These are phyloP conservation scores for Aspergillus candidus DNA, from an alignment of 2,329 filamentous ascomycete genomes.

Conservation along the genomic window DNA sequence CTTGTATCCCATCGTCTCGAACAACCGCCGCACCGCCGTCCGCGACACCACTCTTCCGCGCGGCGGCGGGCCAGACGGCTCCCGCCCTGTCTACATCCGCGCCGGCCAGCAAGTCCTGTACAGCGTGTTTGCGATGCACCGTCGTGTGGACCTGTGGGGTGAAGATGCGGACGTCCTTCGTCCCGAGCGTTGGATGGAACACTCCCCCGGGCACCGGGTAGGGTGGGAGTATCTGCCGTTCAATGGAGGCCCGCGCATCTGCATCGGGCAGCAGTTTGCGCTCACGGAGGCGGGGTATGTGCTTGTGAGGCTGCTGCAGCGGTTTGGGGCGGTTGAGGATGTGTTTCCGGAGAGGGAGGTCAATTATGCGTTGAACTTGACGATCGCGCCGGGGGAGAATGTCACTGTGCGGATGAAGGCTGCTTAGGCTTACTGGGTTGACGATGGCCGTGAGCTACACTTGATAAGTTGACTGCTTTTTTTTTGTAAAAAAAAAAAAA, in stretches of 20 bases:
- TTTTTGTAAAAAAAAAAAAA: no score
- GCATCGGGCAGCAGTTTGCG: slow-evolving; percentile 53
- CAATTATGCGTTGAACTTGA: no score
- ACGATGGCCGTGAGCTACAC: no score
- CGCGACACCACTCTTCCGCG: slow-evolving; percentile 40
- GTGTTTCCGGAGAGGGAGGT: no score
- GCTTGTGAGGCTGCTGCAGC: slow-evolving; percentile 30
- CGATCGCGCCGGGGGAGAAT: no score
- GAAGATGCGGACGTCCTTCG: slow-evolving; percentile 48
- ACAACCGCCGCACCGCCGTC: slow-evolving; percentile 38
- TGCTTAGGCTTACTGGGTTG: no score
- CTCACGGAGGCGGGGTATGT: slow-evolving; percentile 49
- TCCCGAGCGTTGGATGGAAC: slow-evolving; percentile 66
- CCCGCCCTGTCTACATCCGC: slow-evolving; percentile 57
- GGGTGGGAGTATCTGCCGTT: slow-evolving; percentile 61
- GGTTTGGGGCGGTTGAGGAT: slow-evolving; percentile 22
- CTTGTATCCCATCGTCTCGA: slow-evolving; percentile 42
- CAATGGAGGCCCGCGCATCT: slow-evolving; percentile 45
- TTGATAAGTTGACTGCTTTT: no score
- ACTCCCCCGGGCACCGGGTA: slow-evolving; percentile 37
- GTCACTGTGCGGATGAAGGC: no score
- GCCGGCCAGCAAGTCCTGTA: slow-evolving; percentile 63
- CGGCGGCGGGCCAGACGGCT: slow-evolving; percentile 57
- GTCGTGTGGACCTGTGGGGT: slow-evolving; percentile 50
- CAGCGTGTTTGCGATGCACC: slow-evolving; percentile 66